Evolutionary conservation across 441 rosid species (phyloP), one percentile per base, ranked within the genome.

Genomic region (Sinapis alba): DNA sequence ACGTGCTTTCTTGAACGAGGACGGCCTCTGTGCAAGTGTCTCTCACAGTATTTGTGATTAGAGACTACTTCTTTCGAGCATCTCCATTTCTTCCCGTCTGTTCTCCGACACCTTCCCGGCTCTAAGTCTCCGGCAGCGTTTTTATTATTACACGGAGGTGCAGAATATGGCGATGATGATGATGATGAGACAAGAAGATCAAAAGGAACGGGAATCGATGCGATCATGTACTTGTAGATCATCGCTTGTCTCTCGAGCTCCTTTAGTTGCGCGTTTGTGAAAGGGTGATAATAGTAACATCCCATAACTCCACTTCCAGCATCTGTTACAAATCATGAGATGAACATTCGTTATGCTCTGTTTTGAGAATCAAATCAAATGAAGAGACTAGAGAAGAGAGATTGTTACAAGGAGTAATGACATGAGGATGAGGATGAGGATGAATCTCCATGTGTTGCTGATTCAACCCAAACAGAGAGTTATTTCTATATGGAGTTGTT

Each of bases 1-100:
- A 88, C 95, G 86, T 75, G 90, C 87, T 86, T 88, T 88, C 90
- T 88, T 88, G 92, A 88, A 88, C 92, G 92, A 72, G 89, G 88
- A 54, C 92, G 90, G 24, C 90, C 87, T 85, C 87, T 80, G 66
- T 88, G 87, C 62, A 86, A 72, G 75, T 88, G 92, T 45, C 83
- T 84, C 73, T 88, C 92, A 75, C 90, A 88, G 77, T 88, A 88
- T 67, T 86, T 88, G 41, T 88, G 90, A 65, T 80, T 73, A 24
- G 84, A 80, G 19, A 85, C 90, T 24, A 79, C 90, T 23, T 85
- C 89, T 75, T 81, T 86, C 2, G 92, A 81, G 79, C 92, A 88
- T 41, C 92, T 82, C 92, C 92, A 88, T 68, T 88, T 88, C 77
- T 88, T 88, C 2, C 92, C 92, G 18, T 88, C 92, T 11, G 92